Base-by-base conservation (phyloP, 2,329 filamentous ascomycete species). In the Fusarium albidum region DNA sequence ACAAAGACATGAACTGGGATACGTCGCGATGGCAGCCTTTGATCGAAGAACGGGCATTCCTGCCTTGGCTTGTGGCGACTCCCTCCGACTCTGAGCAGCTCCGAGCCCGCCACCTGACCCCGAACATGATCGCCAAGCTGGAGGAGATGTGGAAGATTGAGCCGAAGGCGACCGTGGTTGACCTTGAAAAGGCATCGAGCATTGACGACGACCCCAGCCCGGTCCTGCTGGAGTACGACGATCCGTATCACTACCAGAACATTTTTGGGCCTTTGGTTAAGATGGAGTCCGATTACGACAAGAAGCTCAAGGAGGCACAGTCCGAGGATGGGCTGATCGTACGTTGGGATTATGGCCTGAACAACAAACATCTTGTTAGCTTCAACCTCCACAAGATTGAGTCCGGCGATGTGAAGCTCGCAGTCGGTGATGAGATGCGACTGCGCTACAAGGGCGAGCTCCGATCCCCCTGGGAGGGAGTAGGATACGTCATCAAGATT, bases 1-100 rank as follows among this genome's bases (percentile, higher is more conserved):
- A 92, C 62, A 99, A 99, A 76, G 95, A 99, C 69, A 98, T 99
- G 93, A 99, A 95, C 73, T 99, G 95, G 95, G 95, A 99, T 73
- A 96, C 93, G 6, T 96, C 94, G 21, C 87, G 93, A 70, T 99
- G 95, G 95, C 93, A 98, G 72, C 95, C 95, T 11, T 81, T 99
- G 52, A 98, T 99, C 61, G 93, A 97, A 74, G 95, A 99, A 70
- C 91, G 95, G 42, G 95, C 92, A 13, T 99, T 99, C 71, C 77
- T 99, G 31, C 84, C 89, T 32, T 99, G 95, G 95, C 90, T 99
- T 18, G 94, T 99, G 8, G 86, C 87, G 38, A 82, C 90, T 9
- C 95, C 95, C 2, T 91, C 90, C 28, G 96, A 99, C 70, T 91
- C 95, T 65, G 95, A 99, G 76, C 95, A 98, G 75, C 88, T 99